These are phyloP conservation scores for Termitomyces sp. DNA, from an alignment of 768 basidiomycete species.

Conservation along the genomic window DNA sequence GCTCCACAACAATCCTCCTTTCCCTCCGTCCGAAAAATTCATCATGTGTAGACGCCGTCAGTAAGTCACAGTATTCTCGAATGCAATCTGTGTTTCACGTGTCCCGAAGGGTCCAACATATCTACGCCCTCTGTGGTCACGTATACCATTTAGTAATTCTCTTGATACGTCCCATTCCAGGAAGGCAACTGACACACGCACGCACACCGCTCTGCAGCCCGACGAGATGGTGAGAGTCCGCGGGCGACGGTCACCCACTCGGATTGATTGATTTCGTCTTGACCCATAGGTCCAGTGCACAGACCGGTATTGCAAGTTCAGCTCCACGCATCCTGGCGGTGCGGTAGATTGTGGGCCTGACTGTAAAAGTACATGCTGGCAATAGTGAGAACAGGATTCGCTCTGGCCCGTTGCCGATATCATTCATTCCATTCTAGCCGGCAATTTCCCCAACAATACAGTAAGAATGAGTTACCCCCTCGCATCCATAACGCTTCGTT, in stretches of 20 bases:
- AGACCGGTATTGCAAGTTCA: conserved; percentile 65
- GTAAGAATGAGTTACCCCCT: conserved; percentile 34
- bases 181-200: conserved; percentile 3
- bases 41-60: conserved; percentile 72
- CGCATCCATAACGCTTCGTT: conserved; percentile 3
- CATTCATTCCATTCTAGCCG: conserved; percentile 35
- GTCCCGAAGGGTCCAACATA: conserved; percentile 52
- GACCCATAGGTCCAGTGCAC: conserved; percentile 56
- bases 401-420: conserved; percentile 13
- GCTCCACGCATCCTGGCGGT: conserved; percentile 46
- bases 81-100: conserved; percentile 13
- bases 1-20: conserved; percentile 9
- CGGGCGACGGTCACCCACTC: neutral
- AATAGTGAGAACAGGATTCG: conserved; percentile 50
- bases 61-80: conserved; percentile 29
- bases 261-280: conserved; percentile 3
- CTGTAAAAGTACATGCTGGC: conserved; percentile 66
- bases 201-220: conserved; percentile 32
- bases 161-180: neutral
- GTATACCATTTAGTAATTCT: conserved; percentile 40
- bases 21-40: neutral
- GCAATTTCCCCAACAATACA: conserved; percentile 65
- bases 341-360: conserved; percentile 44
- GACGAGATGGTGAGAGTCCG: conserved; percentile 46
- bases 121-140: conserved; percentile 54